Base-by-base conservation (phyloP, 371 early-diverging fungal species). In the Haplosporangium sp. region DNA sequence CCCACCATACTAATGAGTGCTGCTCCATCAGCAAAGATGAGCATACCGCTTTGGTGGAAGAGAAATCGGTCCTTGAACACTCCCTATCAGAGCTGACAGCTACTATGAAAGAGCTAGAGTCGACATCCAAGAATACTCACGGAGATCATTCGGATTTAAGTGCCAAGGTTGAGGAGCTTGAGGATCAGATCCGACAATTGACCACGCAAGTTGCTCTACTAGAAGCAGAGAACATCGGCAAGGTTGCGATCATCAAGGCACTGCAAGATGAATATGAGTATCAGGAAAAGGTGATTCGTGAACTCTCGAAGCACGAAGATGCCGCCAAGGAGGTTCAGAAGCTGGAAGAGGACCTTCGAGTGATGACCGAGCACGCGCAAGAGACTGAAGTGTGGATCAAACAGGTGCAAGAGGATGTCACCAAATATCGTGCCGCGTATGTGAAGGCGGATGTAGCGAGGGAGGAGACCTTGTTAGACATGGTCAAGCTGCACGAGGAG, bases 311-410 rank as follows among this genome's bases (percentile, higher is more conserved):
- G 58, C 60, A 71, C 37, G 79, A 77, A n/a, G 79, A 77, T 37
- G 72, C 68, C 0, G 54, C 55, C 23, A 67, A 67, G 16, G 79
- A 77, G 37, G 64, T 77, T 10, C 37, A 51, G 0, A 54, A 65
- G 18, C 62, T 77, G 5, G 79, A 77, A 14, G 72, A 67, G 11
- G 79, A 77, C 41, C 38, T 77, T 6, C 54, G 68, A 3, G 53
- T 18, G 1, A 37, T 77, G 64, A 67, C 68, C 2, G 62, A 60
- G 41, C 79, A 67, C 23, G 64, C 68, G 5, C 64, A 57, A 0
- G 68, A 77, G 16, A 72, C 63, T 5, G 79, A 77, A n/a, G 79
- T 53, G 37, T 77, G 79, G 79, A 59, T 77, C 62, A 71, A 72
- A 38, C 54, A 71, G 14, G 79, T 71, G 2, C 67, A 72, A 41